These are phyloP conservation scores for Juncus effusus DNA, from an alignment of 176 grass and related monocot genomes.

Conservation along the genomic window DNA sequence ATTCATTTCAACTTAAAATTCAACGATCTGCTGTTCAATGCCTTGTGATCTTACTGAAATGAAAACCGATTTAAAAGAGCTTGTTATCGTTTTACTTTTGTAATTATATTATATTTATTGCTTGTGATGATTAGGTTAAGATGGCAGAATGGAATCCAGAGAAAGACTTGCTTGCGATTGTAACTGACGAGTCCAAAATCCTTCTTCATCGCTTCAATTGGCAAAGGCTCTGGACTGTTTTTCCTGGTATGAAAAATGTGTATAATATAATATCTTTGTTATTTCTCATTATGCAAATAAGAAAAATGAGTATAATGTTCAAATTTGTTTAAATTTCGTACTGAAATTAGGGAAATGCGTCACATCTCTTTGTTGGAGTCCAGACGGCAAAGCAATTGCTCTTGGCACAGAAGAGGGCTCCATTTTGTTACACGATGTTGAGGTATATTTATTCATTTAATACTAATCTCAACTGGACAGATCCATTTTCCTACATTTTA, in stretches of 20 bases:
- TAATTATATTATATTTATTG: constrained; percentile 3
- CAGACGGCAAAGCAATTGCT: constrained; percentile 87
- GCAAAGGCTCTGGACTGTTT: constrained; percentile 93
- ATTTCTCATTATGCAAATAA: constrained; percentile 6
- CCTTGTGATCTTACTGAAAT: constrained; percentile 5
- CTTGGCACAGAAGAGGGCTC: constrained; percentile 87
- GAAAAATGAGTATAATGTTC: not conserved
- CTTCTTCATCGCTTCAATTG: constrained; percentile 95
- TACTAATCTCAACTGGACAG: too few relatives aligned
- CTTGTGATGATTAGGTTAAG: constrained; percentile 59
- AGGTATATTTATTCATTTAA: constrained; percentile 42
- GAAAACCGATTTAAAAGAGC: not conserved
- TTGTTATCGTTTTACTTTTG: not conserved
- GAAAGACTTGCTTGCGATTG: constrained; percentile 95
- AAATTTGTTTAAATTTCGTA: constrained; percentile 15
- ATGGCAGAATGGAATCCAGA: constrained; percentile 92
- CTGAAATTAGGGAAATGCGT: constrained; percentile 61
- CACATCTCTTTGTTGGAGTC: constrained; percentile 91
- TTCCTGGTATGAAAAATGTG: constrained; percentile 43
- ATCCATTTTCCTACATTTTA: too few relatives aligned
- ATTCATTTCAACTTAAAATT: not conserved
- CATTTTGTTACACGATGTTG: constrained; percentile 84
- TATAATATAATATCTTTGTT: not conserved
- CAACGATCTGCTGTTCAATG: not conserved
- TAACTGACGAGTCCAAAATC: constrained; percentile 87